phyloP scores from a whole-genome alignment of 2,329 filamentous ascomycete species.

The Microsporum audouinii region DNA sequence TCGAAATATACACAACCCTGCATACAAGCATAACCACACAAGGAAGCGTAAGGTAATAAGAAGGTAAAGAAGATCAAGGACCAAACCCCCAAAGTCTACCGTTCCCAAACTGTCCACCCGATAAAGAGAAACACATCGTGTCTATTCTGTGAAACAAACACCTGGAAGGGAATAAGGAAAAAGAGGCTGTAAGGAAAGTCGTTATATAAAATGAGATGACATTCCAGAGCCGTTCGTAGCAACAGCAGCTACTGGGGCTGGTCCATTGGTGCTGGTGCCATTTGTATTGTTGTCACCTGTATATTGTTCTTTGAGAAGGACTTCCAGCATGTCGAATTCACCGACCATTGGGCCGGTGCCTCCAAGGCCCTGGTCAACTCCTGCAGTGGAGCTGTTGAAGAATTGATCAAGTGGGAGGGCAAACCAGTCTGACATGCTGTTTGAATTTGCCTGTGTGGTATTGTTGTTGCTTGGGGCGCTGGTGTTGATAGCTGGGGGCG shows the following conservation, averaged over 20 bases:
- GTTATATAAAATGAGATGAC: constrained; percentile 12
- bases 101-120: neutral
- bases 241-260: neutral
- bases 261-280: neutral
- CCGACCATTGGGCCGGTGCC: constrained; percentile 52
- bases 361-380: constrained; percentile 43
- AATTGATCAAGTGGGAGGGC: constrained; percentile 51
- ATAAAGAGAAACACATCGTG: neutral
- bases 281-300: constrained; percentile 20
- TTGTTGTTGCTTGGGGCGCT: constrained; percentile 16
- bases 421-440: constrained; percentile 45
- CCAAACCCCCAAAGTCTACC: neutral
- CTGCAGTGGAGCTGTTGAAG: constrained; percentile 38
- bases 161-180: neutral
- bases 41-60: neutral
- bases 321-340: constrained; percentile 40
- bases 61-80: neutral
- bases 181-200: neutral
- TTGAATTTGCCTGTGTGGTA: constrained; percentile 11
- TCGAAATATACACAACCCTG: neutral
- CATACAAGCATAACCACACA: neutral
- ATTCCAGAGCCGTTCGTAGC: constrained; percentile 8
- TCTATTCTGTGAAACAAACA: neutral
- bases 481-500: constrained; percentile 20
- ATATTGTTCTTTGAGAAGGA: constrained; percentile 35